Evolutionary conservation across 306 rosid species (phyloP).

Genomic region (Lathyrus tuberosus): DNA sequence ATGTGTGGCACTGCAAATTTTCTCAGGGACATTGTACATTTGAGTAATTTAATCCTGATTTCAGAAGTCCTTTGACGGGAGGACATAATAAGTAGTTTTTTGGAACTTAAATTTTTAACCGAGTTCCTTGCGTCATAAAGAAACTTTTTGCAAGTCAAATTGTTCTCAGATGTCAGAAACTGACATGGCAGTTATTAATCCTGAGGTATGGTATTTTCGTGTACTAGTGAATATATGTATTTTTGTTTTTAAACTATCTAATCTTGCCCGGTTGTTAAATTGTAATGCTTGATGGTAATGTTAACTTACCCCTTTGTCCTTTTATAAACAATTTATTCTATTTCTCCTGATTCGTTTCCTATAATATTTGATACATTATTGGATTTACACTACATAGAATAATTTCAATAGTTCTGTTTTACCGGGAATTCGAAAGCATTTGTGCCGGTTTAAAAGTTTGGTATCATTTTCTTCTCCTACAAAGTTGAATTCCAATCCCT

Average conservation of each 20-base stretch:
- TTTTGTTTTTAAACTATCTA: not conserved
- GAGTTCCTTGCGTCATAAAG: constrained; percentile 24
- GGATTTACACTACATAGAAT: constrained; percentile 1
- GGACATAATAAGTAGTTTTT: constrained; percentile 1
- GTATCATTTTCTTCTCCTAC: not conserved
- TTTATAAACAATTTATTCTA: constrained; percentile 8
- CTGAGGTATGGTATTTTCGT: constrained; percentile 66
- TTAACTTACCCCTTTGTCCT: constrained; percentile 11
- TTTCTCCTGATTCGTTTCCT: constrained; percentile 3
- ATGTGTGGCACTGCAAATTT: constrained; percentile 29
- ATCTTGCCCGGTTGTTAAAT: constrained; percentile 13
- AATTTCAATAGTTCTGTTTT: constrained; percentile 23
- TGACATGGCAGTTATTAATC: constrained; percentile 84
- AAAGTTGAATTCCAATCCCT: not conserved
- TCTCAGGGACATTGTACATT: constrained; percentile 33
- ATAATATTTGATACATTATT: constrained; percentile 10
- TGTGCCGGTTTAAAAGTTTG: constrained; percentile 8
- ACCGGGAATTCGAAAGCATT: constrained; percentile 11
- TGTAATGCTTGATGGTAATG: not conserved
- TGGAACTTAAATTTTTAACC: constrained; percentile 5
- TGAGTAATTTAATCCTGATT: constrained; percentile 32
- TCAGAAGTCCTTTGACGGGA: constrained; percentile 33
- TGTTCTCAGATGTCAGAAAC: constrained; percentile 76
- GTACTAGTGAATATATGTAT: not conserved
- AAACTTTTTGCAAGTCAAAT: constrained; percentile 27